A percentile compares a stretch with the other conserved stretches of the same genome.
These are phyloP conservation scores for Xylariaceae sp. DNA, from an alignment of 2,329 filamentous ascomycete species.

Conservation along the genomic window DNA sequence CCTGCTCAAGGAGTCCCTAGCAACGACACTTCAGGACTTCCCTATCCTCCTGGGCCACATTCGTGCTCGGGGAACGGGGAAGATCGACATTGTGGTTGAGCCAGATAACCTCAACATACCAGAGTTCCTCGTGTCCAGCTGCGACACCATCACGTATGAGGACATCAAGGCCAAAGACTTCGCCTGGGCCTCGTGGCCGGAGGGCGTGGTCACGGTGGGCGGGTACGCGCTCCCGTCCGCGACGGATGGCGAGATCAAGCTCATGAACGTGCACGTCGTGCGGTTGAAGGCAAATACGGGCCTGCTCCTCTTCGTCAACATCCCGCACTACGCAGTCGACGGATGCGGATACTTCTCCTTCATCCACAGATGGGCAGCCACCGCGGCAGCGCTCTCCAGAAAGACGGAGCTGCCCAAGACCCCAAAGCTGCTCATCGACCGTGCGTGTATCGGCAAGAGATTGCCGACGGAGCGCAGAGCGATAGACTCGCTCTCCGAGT, in stretches of 20 bases:
- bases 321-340: neutral
- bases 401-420: neutral
- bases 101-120: neutral
- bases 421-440: neutral
- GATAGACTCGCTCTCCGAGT: neutral
- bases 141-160: neutral
- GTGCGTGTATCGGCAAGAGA: neutral
- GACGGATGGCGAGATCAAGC: neutral
- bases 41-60: neutral
- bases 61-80: neutral
- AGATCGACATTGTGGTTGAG: neutral
- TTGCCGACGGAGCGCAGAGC: neutral
- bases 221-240: neutral
- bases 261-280: neutral
- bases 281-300: neutral
- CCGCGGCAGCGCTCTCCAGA: neutral
- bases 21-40: neutral
- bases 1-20: neutral
- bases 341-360: neutral
- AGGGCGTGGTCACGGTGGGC: neutral
- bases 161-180: neutral
- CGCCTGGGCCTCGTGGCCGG: neutral
- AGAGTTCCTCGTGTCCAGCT: neutral
- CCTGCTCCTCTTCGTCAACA: neutral
- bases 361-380: neutral